These are phyloP conservation scores for Puya raimondii DNA, from an alignment of 176 grass and related monocot species.

Conservation along the genomic window DNA sequence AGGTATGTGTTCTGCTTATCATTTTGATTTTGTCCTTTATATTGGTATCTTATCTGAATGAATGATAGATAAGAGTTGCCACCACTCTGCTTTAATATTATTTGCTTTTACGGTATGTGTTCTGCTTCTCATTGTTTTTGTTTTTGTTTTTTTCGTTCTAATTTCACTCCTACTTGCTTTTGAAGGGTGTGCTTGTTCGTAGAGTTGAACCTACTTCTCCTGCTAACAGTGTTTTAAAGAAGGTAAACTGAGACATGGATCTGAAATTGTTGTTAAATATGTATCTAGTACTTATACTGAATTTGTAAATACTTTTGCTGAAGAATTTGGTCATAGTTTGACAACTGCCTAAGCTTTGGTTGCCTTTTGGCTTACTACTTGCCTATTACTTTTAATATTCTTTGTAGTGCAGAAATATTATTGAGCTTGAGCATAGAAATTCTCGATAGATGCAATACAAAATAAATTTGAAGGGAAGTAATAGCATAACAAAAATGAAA, in stretches of 20 bases:
- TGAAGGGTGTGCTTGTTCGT: constrained; percentile 84
- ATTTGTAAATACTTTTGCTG: not conserved
- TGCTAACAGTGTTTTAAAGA: constrained; percentile 53
- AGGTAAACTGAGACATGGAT: constrained; percentile 37
- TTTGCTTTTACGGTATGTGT: not conserved
- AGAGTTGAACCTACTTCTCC: constrained; percentile 94
- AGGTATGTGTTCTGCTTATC: constrained; percentile 35
- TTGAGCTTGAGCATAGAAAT: too few relatives aligned
- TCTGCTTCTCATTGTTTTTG: not conserved
- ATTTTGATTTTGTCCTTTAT: not conserved
- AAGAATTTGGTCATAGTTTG: not conserved
- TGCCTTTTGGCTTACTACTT: too few relatives aligned
- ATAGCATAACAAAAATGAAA: too few relatives aligned
- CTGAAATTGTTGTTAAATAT: not conserved
- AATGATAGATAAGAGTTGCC: not conserved
- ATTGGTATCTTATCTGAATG: not conserved
- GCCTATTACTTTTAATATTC: too few relatives aligned
- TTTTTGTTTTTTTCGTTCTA: constrained; percentile 7
- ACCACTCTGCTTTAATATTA: too few relatives aligned
- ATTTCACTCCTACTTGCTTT: constrained; percentile 24
- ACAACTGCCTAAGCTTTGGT: too few relatives aligned
- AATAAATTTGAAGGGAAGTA: too few relatives aligned
- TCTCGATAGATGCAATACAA: too few relatives aligned
- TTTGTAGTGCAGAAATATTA: too few relatives aligned
- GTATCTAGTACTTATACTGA: not conserved